Evolutionary conservation across 164 flowering plant genomes (phyloP), one percentile per base, ranked within the genome.

Genomic region (Stephania cephalantha): DNA sequence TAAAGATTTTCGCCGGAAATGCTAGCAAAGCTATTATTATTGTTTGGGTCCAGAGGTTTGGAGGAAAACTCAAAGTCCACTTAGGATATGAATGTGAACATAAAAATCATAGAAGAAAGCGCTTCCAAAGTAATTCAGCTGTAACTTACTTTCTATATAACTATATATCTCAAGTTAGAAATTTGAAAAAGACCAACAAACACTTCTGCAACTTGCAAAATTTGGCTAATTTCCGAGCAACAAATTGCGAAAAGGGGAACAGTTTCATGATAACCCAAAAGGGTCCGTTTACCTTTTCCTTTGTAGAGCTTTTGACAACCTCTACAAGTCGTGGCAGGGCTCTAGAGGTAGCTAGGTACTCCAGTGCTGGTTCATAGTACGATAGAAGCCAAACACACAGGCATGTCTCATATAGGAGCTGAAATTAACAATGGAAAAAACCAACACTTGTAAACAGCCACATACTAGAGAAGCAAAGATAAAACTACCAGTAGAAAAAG

Each of bases 351-450:
- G 94, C 97, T 84, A 96, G 79, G 81, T 81, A 91, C 65, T 94
- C 95, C 44, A 93, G 75, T 50, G 99, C 99, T 74, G 98, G 98
- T 73, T 96, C 98, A 82, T 87, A 90, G 81, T 82, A 96, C 20
- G 99, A 96, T 80, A 96, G 82, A 46, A 96, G 95, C 99, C 99
- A 96, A 46, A 95, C 78, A 73, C 99, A 94, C 46, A 96, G 97
- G 78, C 98, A 96, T 64, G 97, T 88, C 84, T 96, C 99, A 77
- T 96, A 96, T 9, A 96, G 97, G 74, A 96, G 93, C 99, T 96
- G 95, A 73, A 25, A 35, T 35, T 35, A 35, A 35, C 42, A 35
- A 42, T 31, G 70, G 76, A 45, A 13, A 48, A 70, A 22, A 73
- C 12, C 13, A 66, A 35, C 42, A 35, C 42, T 35, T 35, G 42